Evolutionary conservation across 148 eudicot genomes (phyloP).

Genomic region (Amaranthus hypochondriacus): DNA sequence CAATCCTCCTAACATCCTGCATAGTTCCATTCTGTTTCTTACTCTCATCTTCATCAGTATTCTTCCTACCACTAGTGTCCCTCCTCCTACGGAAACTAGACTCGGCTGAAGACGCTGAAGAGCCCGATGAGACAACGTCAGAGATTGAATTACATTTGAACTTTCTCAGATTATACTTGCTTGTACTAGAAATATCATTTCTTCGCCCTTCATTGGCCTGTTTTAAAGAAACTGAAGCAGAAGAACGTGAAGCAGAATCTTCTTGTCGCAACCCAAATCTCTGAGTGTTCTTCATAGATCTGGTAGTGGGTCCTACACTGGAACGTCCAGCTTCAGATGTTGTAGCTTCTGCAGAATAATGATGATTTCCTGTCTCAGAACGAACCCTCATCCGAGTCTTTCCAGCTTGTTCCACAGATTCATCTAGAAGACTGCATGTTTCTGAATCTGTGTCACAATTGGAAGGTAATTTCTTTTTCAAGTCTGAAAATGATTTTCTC

Average conservation of each 20-base stretch:
- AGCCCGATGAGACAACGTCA: constrained; percentile 46
- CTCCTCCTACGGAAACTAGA: constrained; percentile 37
- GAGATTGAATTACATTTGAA: constrained; percentile 54
- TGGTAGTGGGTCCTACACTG: constrained; percentile 32
- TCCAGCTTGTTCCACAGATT: constrained; percentile 35
- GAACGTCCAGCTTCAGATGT: constrained; percentile 38
- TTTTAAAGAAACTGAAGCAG: constrained; percentile 34
- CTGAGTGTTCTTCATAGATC: constrained; percentile 33
- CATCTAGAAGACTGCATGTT: constrained; percentile 40
- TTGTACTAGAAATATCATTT: constrained; percentile 32
- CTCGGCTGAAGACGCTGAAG: constrained; percentile 44
- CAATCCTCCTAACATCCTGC: constrained; percentile 27
- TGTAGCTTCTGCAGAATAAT: constrained; percentile 22
- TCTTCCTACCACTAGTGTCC: constrained; percentile 52
- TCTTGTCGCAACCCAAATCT: constrained; percentile 39
- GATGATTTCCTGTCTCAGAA: constrained; percentile 19
- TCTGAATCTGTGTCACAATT: constrained; percentile 37
- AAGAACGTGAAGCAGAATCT: constrained; percentile 32
- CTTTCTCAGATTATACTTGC: constrained; percentile 41
- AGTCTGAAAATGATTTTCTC: constrained; percentile 34
- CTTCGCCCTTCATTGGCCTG: constrained; percentile 27
- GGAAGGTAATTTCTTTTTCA: constrained; percentile 36
- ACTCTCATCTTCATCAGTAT: constrained; percentile 53
- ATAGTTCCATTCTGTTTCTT: constrained; percentile 44
- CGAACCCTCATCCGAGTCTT: constrained; percentile 23